These are phyloP conservation scores for Poa pratensis DNA, from an alignment of 176 grass and related monocot genomes.

Conservation along the genomic window DNA sequence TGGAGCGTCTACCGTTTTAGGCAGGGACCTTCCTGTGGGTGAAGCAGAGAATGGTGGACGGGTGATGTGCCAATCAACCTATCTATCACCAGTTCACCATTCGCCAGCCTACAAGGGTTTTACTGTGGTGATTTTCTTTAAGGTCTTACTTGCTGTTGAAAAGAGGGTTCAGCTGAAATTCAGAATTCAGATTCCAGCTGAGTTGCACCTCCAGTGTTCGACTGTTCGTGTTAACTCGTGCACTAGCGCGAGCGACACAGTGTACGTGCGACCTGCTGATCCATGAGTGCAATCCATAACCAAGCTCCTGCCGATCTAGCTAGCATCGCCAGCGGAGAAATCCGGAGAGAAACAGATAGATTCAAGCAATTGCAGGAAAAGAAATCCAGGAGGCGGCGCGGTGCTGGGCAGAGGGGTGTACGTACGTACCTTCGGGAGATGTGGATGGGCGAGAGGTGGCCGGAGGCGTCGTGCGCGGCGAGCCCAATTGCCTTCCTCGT, in stretches of 20 bases:
- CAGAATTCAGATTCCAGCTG: no score
- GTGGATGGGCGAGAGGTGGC: constrained; percentile 60
- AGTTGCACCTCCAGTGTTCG: no score
- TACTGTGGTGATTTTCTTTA: no score
- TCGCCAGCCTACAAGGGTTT: no score
- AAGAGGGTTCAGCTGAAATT: no score
- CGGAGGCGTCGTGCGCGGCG: constrained; percentile 63
- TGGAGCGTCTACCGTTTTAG: no score
- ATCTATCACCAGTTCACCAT: no score
- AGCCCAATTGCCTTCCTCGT: constrained; percentile 56
- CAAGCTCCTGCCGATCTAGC: no score
- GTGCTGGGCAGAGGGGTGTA: background rate
- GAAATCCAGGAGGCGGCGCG: background rate
- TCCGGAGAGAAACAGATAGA: background rate
- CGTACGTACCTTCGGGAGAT: constrained; percentile 62
- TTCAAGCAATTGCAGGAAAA: background rate
- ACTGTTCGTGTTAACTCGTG: background rate
- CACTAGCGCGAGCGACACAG: background rate
- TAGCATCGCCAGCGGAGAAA: background rate
- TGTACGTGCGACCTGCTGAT: background rate
- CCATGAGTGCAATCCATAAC: background rate
- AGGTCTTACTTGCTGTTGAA: no score
- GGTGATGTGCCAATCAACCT: no score
- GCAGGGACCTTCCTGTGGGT: no score
- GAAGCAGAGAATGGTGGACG: no score